A percentile compares a stretch with the other conserved stretches of the same genome.
Evolutionary conservation across 495 filamentous ascomycete genomes (phyloP).

Genomic region (Rusavskia elegans): DNA sequence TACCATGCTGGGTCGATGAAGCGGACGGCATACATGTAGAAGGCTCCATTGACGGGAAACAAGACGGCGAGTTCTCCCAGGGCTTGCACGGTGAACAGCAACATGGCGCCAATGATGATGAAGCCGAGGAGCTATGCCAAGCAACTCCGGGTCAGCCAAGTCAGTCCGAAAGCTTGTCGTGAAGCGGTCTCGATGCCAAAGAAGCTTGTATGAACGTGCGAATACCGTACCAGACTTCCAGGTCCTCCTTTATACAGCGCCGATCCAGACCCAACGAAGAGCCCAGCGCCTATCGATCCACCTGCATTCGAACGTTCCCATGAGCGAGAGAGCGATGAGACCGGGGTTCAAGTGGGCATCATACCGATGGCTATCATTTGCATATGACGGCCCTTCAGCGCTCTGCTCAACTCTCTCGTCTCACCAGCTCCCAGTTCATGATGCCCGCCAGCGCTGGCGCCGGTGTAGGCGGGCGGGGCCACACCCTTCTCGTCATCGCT

Average conservation of each 20-base stretch:
- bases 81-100: conserved; percentile 43
- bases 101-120: conserved; percentile 35
- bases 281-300: conserved; percentile 36
- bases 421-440: background rate
- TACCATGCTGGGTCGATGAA: conserved; percentile 43
- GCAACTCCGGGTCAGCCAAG: background rate
- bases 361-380: conserved; percentile 63
- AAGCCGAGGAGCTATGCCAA: conserved; percentile 26
- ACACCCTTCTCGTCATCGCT: no score
- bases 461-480: no score
- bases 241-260: conserved; percentile 28
- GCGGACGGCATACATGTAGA: conserved; percentile 37
- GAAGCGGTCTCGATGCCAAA: background rate
- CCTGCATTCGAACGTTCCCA: conserved; percentile 11
- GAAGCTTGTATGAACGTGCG: background rate
- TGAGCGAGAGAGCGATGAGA: background rate
- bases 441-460: no score
- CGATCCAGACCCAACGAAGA: conserved; percentile 33
- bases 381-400: conserved; percentile 43
- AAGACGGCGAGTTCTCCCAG: conserved; percentile 55
- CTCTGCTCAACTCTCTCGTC: conserved; percentile 9
- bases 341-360: background rate
- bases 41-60: conserved; percentile 50
- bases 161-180: no score
- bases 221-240: conserved; percentile 23